Conservation (phyloP, 2,329 filamentous ascomycete species). For the Exophiala aquamarina region DNA sequence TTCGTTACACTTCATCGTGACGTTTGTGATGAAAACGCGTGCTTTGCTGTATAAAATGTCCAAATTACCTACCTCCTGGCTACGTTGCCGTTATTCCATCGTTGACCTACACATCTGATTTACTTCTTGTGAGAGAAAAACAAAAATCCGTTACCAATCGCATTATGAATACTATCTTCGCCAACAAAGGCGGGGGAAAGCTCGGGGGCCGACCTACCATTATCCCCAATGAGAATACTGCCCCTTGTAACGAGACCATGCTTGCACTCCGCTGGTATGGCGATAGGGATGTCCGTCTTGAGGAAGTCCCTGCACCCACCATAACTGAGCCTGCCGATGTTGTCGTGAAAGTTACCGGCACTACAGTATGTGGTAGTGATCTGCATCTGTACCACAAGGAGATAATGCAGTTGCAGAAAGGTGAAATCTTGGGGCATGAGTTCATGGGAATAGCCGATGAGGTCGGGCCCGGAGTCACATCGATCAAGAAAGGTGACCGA, state of each 20-base stretch:
- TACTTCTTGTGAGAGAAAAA: neutral
- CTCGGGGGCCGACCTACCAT: slow-evolving; percentile 4
- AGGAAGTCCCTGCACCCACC: slow-evolving; percentile 49
- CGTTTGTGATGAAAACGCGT: too few species aligned
- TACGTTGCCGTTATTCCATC: too few species aligned
- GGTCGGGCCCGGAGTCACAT: slow-evolving; percentile 12
- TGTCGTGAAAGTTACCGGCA: slow-evolving; percentile 53
- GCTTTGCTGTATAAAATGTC: too few species aligned
- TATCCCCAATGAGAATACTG: slow-evolving; percentile 1
- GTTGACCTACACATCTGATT: too few species aligned
- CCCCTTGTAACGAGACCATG: slow-evolving; percentile 38
- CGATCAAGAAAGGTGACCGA: slow-evolving; percentile 11
- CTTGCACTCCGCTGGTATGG: slow-evolving; percentile 57
- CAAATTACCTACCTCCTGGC: too few species aligned
- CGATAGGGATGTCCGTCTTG: slow-evolving; percentile 56
- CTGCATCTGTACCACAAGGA: slow-evolving; percentile 32
- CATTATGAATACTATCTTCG: slow-evolving; percentile 5
- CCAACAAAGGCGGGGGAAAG: slow-evolving; percentile 2
- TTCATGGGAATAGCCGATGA: slow-evolving; percentile 16
- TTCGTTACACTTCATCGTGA: too few species aligned
- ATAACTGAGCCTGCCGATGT: slow-evolving; percentile 49
- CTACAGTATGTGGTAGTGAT: slow-evolving; percentile 14
- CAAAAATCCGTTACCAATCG: neutral
- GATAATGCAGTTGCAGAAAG: slow-evolving; percentile 59
- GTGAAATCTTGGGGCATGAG: slow-evolving; percentile 44